Base-by-base conservation (phyloP, 345 rosid genomes). In the Brassica incana region DNA sequence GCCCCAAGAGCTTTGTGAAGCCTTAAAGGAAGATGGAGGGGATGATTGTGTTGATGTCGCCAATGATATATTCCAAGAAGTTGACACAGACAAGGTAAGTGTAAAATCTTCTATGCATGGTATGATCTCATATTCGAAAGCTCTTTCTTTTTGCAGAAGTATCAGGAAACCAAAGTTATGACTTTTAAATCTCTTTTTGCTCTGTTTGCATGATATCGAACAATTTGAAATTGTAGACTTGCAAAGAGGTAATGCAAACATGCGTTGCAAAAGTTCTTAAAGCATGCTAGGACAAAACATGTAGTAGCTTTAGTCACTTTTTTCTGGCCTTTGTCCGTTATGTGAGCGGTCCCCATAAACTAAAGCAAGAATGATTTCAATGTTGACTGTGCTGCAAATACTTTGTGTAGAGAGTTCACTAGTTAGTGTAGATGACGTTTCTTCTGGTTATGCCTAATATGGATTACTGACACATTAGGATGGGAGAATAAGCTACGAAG, bases 51-150 rank as follows among this genome's bases (percentile, higher is more conserved):
- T 87, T 59, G 86, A 91, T 86, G 93, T 93, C 72, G 98, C 98
- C 72, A 90, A 93, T 78, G 97, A 96, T 84, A 96, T 96, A 85
- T 93, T 96, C 88, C 99, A 90, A 76, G 99, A 96, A 92, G 99
- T 96, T 71, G 99, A 96, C 84, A 93, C 91, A 8, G 97, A 96
- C 86, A 96, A 96, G 98, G 99, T 92, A 50, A 81, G 65, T 33
- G 60, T 68, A 77, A 15, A 60, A 65, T 14, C 48, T 65, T 66
- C 58, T 48, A 25, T 72, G 27, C 9, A 16, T 65, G 56, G 67
- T 70, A 9, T 64, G 40, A 63, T 61, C 35, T 45, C 45, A 68
- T 58, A 5, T 52, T 54, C 30, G 75, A 62, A 67, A 63, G 33
- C 35, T 15, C 18, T 74, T 35, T 38, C 75, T 71, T 69, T 75